Percentiles rank a stretch among this genome's conserved stretches.
phyloP scores from a whole-genome alignment of 805 yeast species.

The Limtongozyma cylindracea region DNA sequence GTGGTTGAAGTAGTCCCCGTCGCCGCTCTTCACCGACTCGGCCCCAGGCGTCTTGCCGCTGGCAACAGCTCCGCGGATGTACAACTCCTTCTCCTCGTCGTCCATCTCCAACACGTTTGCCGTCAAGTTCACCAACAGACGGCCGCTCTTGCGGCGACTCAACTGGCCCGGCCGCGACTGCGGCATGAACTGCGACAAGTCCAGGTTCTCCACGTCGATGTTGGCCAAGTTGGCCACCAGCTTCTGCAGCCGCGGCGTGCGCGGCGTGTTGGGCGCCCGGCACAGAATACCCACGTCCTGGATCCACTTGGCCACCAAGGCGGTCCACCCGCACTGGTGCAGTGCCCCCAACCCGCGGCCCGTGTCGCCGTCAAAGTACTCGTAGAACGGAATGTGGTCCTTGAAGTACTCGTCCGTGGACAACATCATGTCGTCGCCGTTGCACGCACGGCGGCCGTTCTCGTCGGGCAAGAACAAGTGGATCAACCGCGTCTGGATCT shows the following conservation, averaged over 20 bases:
- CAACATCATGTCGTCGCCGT: constrained; percentile 31
- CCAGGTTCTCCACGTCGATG: constrained; percentile 9
- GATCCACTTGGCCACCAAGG: constrained; percentile 75
- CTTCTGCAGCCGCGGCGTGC: constrained; percentile 6
- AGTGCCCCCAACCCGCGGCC: constrained; percentile 87
- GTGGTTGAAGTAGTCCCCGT: constrained; percentile 4
- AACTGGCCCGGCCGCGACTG: constrained; percentile 27
- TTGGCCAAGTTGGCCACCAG: constrained; percentile 6
- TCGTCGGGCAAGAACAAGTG: constrained; percentile 49
- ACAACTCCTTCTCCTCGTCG: constrained; percentile 23
- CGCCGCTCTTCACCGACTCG: constrained; percentile 4
- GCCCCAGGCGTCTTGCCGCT: constrained; percentile 2
- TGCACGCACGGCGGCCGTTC: constrained; percentile 46
- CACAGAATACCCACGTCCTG: constrained; percentile 68
- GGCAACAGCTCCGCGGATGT: constrained; percentile 3
- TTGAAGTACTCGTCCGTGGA: constrained; percentile 44
- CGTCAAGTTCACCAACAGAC: constrained; percentile 42
- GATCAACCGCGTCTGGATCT: constrained; percentile 66
- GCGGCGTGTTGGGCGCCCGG: constrained; percentile 14
- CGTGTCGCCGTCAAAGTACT: constrained; percentile 82
- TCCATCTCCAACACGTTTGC: constrained; percentile 40
- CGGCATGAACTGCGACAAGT: constrained; percentile 15
- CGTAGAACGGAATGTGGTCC: constrained; percentile 59
- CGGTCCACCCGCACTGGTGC: constrained; percentile 95
- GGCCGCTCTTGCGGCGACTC: constrained; percentile 48